Percentiles rank a stretch among this genome's conserved stretches.
These are phyloP conservation scores for Endocalyx cinctus DNA, from an alignment of 2,329 filamentous ascomycete genomes.

Conservation along the genomic window DNA sequence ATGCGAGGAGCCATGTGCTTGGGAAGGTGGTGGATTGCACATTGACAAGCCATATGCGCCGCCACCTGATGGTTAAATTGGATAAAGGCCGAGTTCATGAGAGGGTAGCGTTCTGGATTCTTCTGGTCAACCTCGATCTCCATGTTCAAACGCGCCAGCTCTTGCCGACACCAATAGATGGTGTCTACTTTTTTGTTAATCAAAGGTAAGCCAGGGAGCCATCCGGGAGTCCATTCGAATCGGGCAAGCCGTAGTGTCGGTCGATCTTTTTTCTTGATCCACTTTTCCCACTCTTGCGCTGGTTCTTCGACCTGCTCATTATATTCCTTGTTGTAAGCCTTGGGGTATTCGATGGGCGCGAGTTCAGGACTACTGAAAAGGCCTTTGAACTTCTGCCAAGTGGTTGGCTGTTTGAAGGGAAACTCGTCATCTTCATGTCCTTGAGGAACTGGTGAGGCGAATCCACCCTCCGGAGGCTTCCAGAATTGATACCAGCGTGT, in stretches of 20 bases:
- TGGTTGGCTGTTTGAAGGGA: too few relatives aligned
- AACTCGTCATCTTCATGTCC: constrained; percentile 42
- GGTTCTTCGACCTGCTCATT: constrained; percentile 53
- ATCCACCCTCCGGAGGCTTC: constrained; percentile 58
- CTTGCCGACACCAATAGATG: constrained; percentile 84
- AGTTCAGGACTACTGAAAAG: constrained; percentile 43
- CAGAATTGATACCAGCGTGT: constrained; percentile 59
- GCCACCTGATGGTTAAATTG: constrained; percentile 98
- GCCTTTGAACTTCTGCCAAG: constrained; percentile 45
- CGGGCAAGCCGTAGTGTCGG: constrained; percentile 75
- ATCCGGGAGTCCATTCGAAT: constrained; percentile 51
- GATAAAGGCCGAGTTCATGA: constrained; percentile 96
- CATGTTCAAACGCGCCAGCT: constrained; percentile 80
- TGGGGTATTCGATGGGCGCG: constrained; percentile 51
- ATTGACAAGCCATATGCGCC: constrained; percentile 96
- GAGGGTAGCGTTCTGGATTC: constrained; percentile 76
- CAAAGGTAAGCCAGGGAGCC: constrained; percentile 74
- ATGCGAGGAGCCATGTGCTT: constrained; percentile 88
- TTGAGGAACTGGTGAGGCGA: constrained; percentile 57
- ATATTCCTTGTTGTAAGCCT: constrained; percentile 58
- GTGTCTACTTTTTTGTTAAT: constrained; percentile 90
- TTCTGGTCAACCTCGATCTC: constrained; percentile 91
- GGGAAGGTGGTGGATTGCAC: constrained; percentile 83
- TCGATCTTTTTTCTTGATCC: constrained; percentile 74
- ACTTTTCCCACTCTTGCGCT: constrained; percentile 77